These are phyloP conservation scores for Botryotinia convoluta DNA, from an alignment of 2,329 filamentous ascomycete genomes.

Conservation along the genomic window DNA sequence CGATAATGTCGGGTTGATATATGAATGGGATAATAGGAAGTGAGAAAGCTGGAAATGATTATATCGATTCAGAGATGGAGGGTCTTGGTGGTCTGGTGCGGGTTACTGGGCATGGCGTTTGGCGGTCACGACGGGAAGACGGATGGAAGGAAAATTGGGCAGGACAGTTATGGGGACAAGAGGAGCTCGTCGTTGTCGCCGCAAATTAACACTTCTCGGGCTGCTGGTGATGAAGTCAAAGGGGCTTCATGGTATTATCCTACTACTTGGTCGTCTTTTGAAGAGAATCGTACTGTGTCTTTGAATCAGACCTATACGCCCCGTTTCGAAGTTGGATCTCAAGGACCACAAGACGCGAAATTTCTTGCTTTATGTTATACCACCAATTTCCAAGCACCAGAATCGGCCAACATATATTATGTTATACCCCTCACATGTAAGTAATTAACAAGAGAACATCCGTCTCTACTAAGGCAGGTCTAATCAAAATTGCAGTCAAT, in stretches of 20 bases:
- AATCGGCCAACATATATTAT: background rate
- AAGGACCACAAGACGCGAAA: background rate
- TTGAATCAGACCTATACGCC: background rate
- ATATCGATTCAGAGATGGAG: conserved; percentile 12
- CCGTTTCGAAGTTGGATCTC: background rate
- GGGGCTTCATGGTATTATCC: background rate
- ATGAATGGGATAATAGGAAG: background rate
- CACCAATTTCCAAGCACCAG: background rate
- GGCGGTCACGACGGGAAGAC: background rate
- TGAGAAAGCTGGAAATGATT: conserved; percentile 16
- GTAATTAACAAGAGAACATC: background rate
- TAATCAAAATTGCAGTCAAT: background rate
- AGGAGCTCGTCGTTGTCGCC: background rate
- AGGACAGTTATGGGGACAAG: background rate
- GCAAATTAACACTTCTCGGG: background rate
- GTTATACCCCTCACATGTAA: background rate
- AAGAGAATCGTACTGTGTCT: background rate
- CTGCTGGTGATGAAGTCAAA: background rate
- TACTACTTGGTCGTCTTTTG: background rate
- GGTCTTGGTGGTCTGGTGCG: background rate
- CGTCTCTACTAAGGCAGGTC: background rate
- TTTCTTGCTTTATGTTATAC: background rate
- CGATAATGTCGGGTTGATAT: conserved; percentile 5
- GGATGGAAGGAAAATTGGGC: background rate
- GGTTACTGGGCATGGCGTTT: background rate